Base-by-base conservation (phyloP, 23 red algal genomes). In the Gracilariopsis chorda region DNA sequence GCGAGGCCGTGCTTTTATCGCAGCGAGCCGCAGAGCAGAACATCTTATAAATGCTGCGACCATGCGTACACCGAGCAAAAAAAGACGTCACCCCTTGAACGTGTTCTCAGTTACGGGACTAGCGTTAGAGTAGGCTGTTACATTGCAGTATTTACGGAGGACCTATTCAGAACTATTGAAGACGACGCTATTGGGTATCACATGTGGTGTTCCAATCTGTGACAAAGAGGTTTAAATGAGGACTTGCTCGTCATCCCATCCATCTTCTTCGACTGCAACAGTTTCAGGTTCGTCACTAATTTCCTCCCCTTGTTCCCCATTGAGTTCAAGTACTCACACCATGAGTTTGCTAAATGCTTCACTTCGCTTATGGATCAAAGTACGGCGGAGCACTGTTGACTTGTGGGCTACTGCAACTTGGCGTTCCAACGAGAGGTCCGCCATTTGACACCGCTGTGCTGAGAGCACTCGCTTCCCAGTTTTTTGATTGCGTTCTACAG, bases 401-500 rank as follows among this genome's bases (percentile, higher is more conserved):
- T 75, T 75, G 69, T 75, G 69, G 27, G 69, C 69, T 13, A 75
- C 36, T 39, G 39, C 44, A 35, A 75, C 34, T 20, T 75, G 69
- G 27, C 44, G 37, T 48, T 75, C 44, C 27, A 75, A 27, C 7
- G 24, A 27, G 21, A 46, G 9, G 17, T 75, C 44, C 24, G 24
- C 42, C 69, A 75, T 43, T n/a, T 24, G 69, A 75, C 69, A 75
- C 27, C 69, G 69, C 5, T 24, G 37, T 35, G 27, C 3, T 10
- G 37, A 46, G 6, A 75, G 69, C 33, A 55, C 69, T 43, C 34
- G 29, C 21, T 75, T 75, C 5, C 21, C 24, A 23, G 42, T 48
- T 35, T 75, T 75, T 21, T 75, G 69, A 44, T 75, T 75, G 10
- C 69, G 69, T 20, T 75, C 69, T 9, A 75, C 69, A 23, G 37